Percentiles rank a stretch among this genome's conserved stretches.
Conservation (phyloP, 2,329 filamentous ascomycete species). For the Simplicillium sp. region DNA sequence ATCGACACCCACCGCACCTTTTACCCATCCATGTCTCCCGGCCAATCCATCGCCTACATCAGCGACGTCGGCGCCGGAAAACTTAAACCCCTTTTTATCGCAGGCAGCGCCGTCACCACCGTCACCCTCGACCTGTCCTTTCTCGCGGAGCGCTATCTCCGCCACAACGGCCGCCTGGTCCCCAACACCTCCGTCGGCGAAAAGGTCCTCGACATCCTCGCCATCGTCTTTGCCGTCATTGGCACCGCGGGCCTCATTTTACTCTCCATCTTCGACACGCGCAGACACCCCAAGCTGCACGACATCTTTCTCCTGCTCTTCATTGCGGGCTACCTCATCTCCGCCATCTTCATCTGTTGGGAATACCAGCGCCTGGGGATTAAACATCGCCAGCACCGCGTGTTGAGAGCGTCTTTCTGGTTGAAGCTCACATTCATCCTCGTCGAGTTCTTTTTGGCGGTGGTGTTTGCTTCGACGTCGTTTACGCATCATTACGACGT, state of each 20-base stretch:
- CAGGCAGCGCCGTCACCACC: conserved; percentile 61
- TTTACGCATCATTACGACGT: conserved; percentile 43
- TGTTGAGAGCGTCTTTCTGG: conserved; percentile 75
- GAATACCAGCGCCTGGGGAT: conserved; percentile 82
- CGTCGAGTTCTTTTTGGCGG: conserved; percentile 62
- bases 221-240: conserved; percentile 58
- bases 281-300: conserved; percentile 57
- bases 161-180: conserved; percentile 69
- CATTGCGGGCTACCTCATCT: conserved; percentile 75
- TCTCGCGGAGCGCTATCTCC: conserved; percentile 71
- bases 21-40: conserved; percentile 50
- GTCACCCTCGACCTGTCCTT: conserved; percentile 77
- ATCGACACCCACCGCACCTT: conserved; percentile 40
- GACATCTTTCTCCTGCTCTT: conserved; percentile 73
- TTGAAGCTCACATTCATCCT: conserved; percentile 81
- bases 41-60: conserved; percentile 61
- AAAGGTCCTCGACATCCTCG: conserved; percentile 51
- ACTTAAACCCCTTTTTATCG: conserved; percentile 71
- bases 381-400: conserved; percentile 63
- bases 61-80: conserved; percentile 52
- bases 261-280: conserved; percentile 77
- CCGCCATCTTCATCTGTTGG: conserved; percentile 78
- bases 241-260: conserved; percentile 76
- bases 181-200: conserved; percentile 58
- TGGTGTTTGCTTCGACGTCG: conserved; percentile 58